Conservation (phyloP, 768 basidiomycete genomes). For the Naganishia vishniacii region DNA sequence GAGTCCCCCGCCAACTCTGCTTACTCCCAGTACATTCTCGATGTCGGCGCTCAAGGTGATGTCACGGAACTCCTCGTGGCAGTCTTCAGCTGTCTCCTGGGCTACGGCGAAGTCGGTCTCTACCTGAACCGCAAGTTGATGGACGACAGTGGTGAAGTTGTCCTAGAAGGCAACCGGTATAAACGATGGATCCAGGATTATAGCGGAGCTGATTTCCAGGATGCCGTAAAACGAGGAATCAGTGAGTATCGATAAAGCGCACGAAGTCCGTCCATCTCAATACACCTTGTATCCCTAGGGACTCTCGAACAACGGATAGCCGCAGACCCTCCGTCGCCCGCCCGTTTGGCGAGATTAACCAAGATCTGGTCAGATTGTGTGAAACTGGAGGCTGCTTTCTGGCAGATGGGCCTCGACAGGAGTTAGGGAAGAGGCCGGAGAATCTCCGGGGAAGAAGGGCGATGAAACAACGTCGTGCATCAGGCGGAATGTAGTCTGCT, state of each 20-base stretch:
- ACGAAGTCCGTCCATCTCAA: slow-evolving; percentile 3
- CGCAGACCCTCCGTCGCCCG: slow-evolving; percentile 60
- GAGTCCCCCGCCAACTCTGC: slow-evolving; percentile 72
- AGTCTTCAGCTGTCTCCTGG: slow-evolving; percentile 75
- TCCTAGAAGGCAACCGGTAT: slow-evolving; percentile 67
- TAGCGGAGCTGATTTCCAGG: slow-evolving; percentile 63
- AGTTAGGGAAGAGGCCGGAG: slow-evolving; percentile 9
- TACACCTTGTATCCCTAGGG: slow-evolving; percentile 51
- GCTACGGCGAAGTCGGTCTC: slow-evolving; percentile 86
- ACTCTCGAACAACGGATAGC: slow-evolving; percentile 65
- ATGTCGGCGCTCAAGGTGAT: slow-evolving; percentile 74
- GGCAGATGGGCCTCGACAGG: slow-evolving; percentile 63
- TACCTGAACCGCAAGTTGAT: slow-evolving; percentile 65
- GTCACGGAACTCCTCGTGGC: slow-evolving; percentile 68
- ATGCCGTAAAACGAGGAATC: slow-evolving; percentile 66
- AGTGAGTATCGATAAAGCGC: slow-evolving; percentile 53
- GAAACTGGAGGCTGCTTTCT: slow-evolving; percentile 73
- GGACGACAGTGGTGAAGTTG: slow-evolving; percentile 55
- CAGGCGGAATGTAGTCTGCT: too few relatives aligned
- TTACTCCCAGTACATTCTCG: slow-evolving; percentile 79
- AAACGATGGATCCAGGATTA: slow-evolving; percentile 59
- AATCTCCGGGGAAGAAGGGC: too few relatives aligned
- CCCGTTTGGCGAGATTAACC: slow-evolving; percentile 62
- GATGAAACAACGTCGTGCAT: too few relatives aligned
- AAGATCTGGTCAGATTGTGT: slow-evolving; percentile 71